Evolutionary conservation across 805 yeast genomes (phyloP).

Genomic region (Candida wancherniae): DNA sequence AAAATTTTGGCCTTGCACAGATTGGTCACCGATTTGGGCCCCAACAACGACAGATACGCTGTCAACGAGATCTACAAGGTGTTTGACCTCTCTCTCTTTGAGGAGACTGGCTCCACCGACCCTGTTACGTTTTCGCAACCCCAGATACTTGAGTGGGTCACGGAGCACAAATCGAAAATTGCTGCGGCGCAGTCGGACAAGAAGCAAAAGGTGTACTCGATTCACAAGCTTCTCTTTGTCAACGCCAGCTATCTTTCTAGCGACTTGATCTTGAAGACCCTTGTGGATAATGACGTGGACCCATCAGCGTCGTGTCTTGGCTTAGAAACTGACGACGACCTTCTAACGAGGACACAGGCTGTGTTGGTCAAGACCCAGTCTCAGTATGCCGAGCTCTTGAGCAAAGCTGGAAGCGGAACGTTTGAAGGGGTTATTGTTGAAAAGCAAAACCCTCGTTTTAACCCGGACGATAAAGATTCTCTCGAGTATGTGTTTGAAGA

Average conservation of each 20-base stretch:
- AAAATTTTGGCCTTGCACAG: conserved; percentile 74
- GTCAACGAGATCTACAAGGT: conserved; percentile 68
- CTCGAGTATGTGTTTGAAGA: conserved; percentile 54
- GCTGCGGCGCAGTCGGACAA: conserved; percentile 11
- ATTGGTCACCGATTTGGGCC: conserved; percentile 66
- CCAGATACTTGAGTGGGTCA: conserved; percentile 38
- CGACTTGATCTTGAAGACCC: conserved; percentile 62
- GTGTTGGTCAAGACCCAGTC: conserved; percentile 46
- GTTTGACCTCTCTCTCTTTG: conserved; percentile 53
- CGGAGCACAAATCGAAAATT: conserved; percentile 26
- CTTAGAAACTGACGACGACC: conserved; percentile 21
- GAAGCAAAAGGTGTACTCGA: conserved; percentile 47
- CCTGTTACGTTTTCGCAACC: conserved; percentile 22
- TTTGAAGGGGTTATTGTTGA: conserved; percentile 60
- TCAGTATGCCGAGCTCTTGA: conserved; percentile 36
- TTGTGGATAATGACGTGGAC: conserved; percentile 44
- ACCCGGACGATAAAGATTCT: conserved; percentile 38
- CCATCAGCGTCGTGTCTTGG: conserved; percentile 38
- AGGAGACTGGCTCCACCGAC: conserved; percentile 12
- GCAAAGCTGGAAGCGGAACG: conserved; percentile 25
- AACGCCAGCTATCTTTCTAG: conserved; percentile 73
- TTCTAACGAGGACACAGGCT: conserved; percentile 28
- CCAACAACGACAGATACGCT: conserved; percentile 55
- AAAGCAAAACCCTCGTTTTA: conserved; percentile 50
- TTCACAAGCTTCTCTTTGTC: conserved; percentile 66